Evolutionary conservation across 257 asterid species (phyloP), one percentile per base, ranked within the genome.

Genomic region (Asclepias syriaca): DNA sequence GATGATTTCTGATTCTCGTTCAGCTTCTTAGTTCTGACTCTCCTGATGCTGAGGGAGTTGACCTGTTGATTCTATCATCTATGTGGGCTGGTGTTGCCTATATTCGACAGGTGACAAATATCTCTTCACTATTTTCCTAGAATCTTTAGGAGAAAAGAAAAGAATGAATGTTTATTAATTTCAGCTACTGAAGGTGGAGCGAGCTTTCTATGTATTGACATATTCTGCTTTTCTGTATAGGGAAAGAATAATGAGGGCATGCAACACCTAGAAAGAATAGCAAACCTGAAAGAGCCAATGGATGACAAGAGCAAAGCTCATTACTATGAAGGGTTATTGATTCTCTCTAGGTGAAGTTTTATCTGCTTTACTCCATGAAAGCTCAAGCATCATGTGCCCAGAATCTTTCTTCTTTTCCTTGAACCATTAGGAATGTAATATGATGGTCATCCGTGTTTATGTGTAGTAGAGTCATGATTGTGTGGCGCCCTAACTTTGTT

Each of bases 51-150:
- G 97, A 87, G 82, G 84, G 89, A 61, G 75, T 89, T 68, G 91
- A 94, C 85, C 89, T 85, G 65, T 80, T 94, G 85, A 91, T 94
- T 66, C 87, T 86, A 68, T 87, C 97, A 68, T 91, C 97, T 73
- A 85, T 73, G 58, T 86, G 95, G 96, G 91, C 95, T 69, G 99
- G 98, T 71, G 81, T 86, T 68, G 88, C 96, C 65, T 79, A 77
- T 67, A 68, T 79, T 46, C 85, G 79, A 71, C 98, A 88, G 97
- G 99, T 94, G 80, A 73, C 14, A 3, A 46, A 51, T 5, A 51
- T 5, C 46, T 27, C 54, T 24, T 22, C 24, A 39, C 64, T 14
- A 3, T 22, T 48, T 63, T 46, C 46, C 37, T 39, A 16, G 55
- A 27, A 63, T 4, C 48, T 53, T 3, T 15, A 49, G 24, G 45